phyloP scores from a whole-genome alignment of 768 basidiomycete genomes.

The Cyathus striatus region DNA sequence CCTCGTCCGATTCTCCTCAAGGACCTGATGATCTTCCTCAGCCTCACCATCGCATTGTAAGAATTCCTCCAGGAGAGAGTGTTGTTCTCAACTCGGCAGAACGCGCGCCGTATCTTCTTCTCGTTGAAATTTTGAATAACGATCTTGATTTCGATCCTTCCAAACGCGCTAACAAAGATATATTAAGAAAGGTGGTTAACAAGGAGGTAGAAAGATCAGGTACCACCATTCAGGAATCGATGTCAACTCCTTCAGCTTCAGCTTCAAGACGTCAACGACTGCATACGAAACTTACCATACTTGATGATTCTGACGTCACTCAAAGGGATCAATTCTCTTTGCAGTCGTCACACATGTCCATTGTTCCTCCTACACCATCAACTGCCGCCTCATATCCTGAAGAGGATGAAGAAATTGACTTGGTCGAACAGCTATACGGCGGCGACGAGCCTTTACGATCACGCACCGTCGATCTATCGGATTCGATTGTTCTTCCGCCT shows the following conservation, averaged over 20 bases:
- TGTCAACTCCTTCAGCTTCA: slow-evolving; percentile 14
- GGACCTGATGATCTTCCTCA: slow-evolving; percentile 33
- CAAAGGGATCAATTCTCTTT: slow-evolving; percentile 12
- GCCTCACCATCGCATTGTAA: slow-evolving; percentile 91
- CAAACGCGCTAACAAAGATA: slow-evolving; percentile 80
- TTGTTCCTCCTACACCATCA: slow-evolving; percentile 14
- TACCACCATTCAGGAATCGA: slow-evolving; percentile 38
- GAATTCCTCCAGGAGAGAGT: slow-evolving; percentile 95
- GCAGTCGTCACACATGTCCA: too few relatives aligned
- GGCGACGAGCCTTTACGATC: slow-evolving; percentile 67
- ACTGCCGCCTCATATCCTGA: slow-evolving; percentile 11
- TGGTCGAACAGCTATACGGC: slow-evolving; percentile 95
- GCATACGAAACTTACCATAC: slow-evolving; percentile 12
- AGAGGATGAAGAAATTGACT: slow-evolving; percentile 84
- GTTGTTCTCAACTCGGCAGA: slow-evolving; percentile 98
- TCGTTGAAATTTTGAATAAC: slow-evolving; percentile 84
- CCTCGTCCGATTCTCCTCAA: slow-evolving; percentile 57
- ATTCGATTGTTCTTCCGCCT: slow-evolving; percentile 78
- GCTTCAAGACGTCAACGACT: slow-evolving; percentile 2
- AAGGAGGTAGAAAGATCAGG: slow-evolving; percentile 62
- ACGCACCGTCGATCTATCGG: slow-evolving; percentile 70
- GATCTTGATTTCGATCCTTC: slow-evolving; percentile 91
- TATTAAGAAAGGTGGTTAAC: slow-evolving; percentile 69
- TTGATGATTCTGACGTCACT: slow-evolving; percentile 22
- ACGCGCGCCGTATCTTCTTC: slow-evolving; percentile 86